Conservation (phyloP, 2,329 filamentous ascomycete genomes). For the Fusarium clavum region DNA sequence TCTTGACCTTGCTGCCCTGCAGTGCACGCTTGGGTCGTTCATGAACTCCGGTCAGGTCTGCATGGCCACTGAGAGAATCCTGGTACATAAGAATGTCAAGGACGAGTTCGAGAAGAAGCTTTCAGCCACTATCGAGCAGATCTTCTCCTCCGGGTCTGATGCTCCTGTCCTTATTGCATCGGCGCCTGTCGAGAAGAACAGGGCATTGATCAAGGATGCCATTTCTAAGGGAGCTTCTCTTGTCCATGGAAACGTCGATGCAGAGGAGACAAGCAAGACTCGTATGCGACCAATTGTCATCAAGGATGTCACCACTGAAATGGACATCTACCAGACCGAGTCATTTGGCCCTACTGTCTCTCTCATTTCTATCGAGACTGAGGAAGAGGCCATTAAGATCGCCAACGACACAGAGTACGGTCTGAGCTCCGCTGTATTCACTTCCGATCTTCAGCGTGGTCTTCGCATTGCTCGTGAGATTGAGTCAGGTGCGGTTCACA, state of each 20-base stretch:
- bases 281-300: slow-evolving; percentile 75
- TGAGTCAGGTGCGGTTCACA: slow-evolving; percentile 75
- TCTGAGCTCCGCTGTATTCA: slow-evolving; percentile 77
- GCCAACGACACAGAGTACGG: slow-evolving; percentile 89
- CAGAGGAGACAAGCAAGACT: slow-evolving; percentile 50
- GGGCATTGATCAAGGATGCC: slow-evolving; percentile 75
- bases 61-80: slow-evolving; percentile 84
- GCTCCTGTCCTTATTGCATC: slow-evolving; percentile 77
- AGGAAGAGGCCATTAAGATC: slow-evolving; percentile 77
- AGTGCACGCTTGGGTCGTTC: slow-evolving; percentile 77
- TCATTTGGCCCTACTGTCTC: slow-evolving; percentile 82
- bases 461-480: slow-evolving; percentile 71
- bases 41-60: slow-evolving; percentile 83
- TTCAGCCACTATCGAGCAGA: slow-evolving; percentile 52
- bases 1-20: slow-evolving; percentile 74
- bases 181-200: slow-evolving; percentile 73
- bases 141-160: slow-evolving; percentile 68
- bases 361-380: slow-evolving; percentile 71
- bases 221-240: slow-evolving; percentile 72
- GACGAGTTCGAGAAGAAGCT: slow-evolving; percentile 61
- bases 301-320: slow-evolving; percentile 68
- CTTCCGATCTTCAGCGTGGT: slow-evolving; percentile 70
- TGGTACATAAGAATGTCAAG: slow-evolving; percentile 64
- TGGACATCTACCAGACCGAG: slow-evolving; percentile 81
- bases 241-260: slow-evolving; percentile 54